phyloP scores from a whole-genome alignment of 345 rosid species.

The Lumnitzera racemosa region DNA sequence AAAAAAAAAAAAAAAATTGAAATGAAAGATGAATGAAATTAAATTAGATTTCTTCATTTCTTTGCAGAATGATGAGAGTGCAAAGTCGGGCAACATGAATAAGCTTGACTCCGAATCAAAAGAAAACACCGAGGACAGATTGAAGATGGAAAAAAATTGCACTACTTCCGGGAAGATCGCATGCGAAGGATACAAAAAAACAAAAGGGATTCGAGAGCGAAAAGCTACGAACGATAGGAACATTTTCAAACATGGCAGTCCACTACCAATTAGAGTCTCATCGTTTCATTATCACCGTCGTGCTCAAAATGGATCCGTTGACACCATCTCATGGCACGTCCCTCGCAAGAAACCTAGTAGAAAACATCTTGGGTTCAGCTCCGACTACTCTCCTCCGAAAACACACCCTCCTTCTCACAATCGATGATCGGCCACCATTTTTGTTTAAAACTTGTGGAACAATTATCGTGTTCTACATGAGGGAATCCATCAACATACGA shows the following conservation, averaged over 20 bases:
- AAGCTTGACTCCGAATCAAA: no score
- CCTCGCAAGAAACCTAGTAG: constrained; percentile 5
- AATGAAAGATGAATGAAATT: no score
- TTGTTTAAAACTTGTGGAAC: no score
- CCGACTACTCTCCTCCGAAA: constrained; percentile 16
- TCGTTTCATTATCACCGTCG: not conserved
- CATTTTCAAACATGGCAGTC: not conserved
- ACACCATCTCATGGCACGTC: constrained; percentile 4
- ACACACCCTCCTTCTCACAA: constrained; percentile 21
- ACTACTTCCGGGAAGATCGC: not conserved
- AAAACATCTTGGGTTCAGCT: constrained; percentile 3
- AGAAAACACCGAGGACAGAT: not conserved
- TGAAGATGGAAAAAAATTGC: not conserved
- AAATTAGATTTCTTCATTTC: not conserved
- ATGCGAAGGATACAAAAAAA: not conserved
- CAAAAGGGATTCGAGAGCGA: constrained; percentile 7
- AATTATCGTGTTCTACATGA: no score
- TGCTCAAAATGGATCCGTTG: constrained; percentile 2
- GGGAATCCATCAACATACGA: no score
- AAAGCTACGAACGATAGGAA: constrained; percentile 2
- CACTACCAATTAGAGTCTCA: not conserved
- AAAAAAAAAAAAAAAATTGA: no score
- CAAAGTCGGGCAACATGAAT: no score
- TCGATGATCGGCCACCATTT: not conserved
- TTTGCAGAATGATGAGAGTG: constrained; percentile 12